Conservation (phyloP, 225 moss, liverwort and hornwort genomes). For the Polytrichum commune region DNA sequence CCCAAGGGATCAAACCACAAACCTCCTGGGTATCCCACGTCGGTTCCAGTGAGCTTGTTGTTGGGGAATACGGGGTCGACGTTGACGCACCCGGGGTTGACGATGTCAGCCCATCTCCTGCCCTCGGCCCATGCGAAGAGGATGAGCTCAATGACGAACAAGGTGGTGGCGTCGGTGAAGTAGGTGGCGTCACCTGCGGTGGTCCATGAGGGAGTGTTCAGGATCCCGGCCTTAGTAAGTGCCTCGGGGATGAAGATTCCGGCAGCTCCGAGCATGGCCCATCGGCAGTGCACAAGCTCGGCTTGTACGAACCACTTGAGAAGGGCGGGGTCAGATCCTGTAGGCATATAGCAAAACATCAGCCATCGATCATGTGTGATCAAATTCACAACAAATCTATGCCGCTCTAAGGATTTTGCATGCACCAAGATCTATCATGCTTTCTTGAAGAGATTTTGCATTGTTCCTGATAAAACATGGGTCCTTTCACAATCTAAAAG, state of each 20-base stretch:
- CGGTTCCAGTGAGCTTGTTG: constrained; percentile 79
- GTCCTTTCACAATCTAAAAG: too few species aligned
- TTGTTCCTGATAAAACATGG: too few species aligned
- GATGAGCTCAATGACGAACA: constrained; percentile 50
- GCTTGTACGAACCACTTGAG: constrained; percentile 89
- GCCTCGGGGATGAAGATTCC: constrained; percentile 72
- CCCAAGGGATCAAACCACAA: constrained; percentile 75
- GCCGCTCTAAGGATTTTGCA: too few species aligned
- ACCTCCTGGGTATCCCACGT: constrained; percentile 72
- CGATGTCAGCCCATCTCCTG: constrained; percentile 72
- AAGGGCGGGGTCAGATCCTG: constrained; percentile 75
- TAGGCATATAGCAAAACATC: neutral
- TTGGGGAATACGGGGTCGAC: constrained; percentile 74
- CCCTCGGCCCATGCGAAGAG: constrained; percentile 76
- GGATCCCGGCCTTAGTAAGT: constrained; percentile 52
- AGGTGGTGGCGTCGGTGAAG: constrained; percentile 48
- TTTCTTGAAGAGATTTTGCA: too few species aligned
- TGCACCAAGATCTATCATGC: too few species aligned
- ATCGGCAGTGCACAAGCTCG: constrained; percentile 64
- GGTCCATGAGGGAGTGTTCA: constrained; percentile 58
- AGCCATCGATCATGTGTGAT: neutral
- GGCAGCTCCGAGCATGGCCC: constrained; percentile 76
- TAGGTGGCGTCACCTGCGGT: constrained; percentile 42
- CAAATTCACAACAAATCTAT: too few species aligned
- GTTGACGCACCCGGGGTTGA: constrained; percentile 65